These are phyloP conservation scores for Trapa bicornis DNA, from an alignment of 345 rosid genomes.

Conservation along the genomic window DNA sequence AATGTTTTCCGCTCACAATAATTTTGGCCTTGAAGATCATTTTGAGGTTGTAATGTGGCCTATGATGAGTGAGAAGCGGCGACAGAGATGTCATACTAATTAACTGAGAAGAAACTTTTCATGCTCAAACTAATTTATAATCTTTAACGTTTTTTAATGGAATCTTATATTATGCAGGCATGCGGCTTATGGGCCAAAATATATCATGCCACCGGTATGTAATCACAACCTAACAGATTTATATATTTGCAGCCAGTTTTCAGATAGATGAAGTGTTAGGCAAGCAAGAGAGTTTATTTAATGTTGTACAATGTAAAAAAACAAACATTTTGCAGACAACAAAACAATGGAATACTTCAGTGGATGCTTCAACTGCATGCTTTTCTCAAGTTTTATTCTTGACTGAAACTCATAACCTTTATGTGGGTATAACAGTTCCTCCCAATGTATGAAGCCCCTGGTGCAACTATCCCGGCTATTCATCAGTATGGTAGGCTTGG, in stretches of 20 bases:
- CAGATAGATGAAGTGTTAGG: background rate
- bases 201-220: conserved; percentile 59
- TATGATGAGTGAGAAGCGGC: background rate
- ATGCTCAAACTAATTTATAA: background rate
- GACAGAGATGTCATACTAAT: background rate
- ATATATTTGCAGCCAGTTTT: background rate
- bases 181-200: conserved; percentile 62
- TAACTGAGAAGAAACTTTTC: background rate
- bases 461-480: conserved; percentile 40
- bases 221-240: background rate
- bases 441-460: conserved; percentile 72
- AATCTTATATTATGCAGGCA: conserved; percentile 31
- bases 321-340: background rate
- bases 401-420: conserved; percentile 64
- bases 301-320: no score
- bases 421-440: conserved; percentile 65
- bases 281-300: background rate
- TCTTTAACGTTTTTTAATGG: background rate
- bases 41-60: background rate
- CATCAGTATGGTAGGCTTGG: conserved; percentile 60
- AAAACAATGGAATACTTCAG: background rate
- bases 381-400: conserved; percentile 8
- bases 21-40: no score
- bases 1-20: no score
- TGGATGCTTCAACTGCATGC: background rate